Percentiles rank a stretch among this genome's conserved stretches.
These are phyloP conservation scores for Fusarium circinatum DNA, from an alignment of 2,329 filamentous ascomycete species.

Conservation along the genomic window DNA sequence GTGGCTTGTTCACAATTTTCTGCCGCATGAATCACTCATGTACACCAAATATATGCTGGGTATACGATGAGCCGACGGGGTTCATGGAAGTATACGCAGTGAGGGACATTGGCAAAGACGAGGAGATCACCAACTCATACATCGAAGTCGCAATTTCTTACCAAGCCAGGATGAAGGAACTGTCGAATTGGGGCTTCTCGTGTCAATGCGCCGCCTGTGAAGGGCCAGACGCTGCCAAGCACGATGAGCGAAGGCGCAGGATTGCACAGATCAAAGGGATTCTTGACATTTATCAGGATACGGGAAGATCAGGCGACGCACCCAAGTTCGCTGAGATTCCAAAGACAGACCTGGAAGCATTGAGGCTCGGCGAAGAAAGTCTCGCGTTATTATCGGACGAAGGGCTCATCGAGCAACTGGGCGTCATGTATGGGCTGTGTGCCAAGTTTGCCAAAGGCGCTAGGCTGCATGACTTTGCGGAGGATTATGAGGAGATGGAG, in stretches of 20 bases:
- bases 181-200: constrained; percentile 7
- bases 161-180: neutral
- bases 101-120: neutral
- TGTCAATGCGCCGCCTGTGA: neutral
- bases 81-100: constrained; percentile 19
- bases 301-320: neutral
- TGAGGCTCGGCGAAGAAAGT: neutral
- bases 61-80: neutral
- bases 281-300: constrained; percentile 7
- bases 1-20: constrained; percentile 9
- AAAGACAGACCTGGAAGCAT: constrained; percentile 5
- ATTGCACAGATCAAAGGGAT: constrained; percentile 9
- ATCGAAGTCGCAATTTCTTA: neutral
- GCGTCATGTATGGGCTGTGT: constrained; percentile 11
- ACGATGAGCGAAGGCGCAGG: constrained; percentile 12
- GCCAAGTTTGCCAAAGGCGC: constrained; percentile 1
- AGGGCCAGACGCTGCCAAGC: neutral
- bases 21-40: constrained; percentile 26
- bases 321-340: constrained; percentile 5
- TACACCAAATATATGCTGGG: constrained; percentile 18
- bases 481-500: constrained; percentile 12
- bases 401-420: constrained; percentile 5
- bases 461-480: neutral
- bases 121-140: constrained; percentile 22
- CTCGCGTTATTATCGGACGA: neutral